phyloP scores from a whole-genome alignment of 2,329 filamentous ascomycete genomes.

The Beauveria asiatica region DNA sequence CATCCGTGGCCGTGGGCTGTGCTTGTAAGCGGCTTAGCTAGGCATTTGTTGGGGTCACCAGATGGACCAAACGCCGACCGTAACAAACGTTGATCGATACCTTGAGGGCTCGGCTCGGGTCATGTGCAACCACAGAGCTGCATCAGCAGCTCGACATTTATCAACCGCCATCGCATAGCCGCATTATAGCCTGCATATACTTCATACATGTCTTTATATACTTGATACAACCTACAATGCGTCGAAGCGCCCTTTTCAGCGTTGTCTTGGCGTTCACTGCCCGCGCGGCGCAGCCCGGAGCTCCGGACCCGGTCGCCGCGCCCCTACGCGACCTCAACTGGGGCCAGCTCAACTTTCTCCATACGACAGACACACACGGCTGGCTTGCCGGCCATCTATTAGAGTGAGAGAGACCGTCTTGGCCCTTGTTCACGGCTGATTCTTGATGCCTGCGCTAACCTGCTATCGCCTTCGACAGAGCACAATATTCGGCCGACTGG shows the following conservation, averaged over 20 bases:
- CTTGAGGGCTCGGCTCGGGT: neutral
- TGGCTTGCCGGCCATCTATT: conserved; percentile 92
- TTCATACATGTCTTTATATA: neutral
- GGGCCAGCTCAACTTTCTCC: conserved; percentile 96
- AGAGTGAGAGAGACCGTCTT: conserved; percentile 49
- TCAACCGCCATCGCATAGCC: conserved; percentile 29
- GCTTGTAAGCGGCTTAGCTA: neutral
- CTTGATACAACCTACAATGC: neutral
- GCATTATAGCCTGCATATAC: conserved; percentile 9
- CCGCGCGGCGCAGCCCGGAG: conserved; percentile 63
- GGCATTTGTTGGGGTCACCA: neutral
- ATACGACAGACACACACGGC: conserved; percentile 92
- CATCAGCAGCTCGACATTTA: neutral
- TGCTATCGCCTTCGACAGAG: conserved; percentile 34
- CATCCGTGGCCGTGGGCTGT: too few relatives aligned
- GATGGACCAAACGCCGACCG: neutral
- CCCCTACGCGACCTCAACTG: conserved; percentile 79
- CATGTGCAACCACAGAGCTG: neutral
- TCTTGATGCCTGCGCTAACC: neutral
- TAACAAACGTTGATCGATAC: neutral
- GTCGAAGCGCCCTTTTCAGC: conserved; percentile 13
- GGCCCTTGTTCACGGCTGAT: conserved; percentile 1
- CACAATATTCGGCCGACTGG: conserved; percentile 94
- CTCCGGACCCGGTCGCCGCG: conserved; percentile 66
- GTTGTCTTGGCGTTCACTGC: conserved; percentile 27